A percentile compares a stretch with the other conserved stretches of the same genome.
These are phyloP conservation scores for Fusarium odoratissimum DNA, from an alignment of 2,329 filamentous ascomycete species.

Conservation along the genomic window DNA sequence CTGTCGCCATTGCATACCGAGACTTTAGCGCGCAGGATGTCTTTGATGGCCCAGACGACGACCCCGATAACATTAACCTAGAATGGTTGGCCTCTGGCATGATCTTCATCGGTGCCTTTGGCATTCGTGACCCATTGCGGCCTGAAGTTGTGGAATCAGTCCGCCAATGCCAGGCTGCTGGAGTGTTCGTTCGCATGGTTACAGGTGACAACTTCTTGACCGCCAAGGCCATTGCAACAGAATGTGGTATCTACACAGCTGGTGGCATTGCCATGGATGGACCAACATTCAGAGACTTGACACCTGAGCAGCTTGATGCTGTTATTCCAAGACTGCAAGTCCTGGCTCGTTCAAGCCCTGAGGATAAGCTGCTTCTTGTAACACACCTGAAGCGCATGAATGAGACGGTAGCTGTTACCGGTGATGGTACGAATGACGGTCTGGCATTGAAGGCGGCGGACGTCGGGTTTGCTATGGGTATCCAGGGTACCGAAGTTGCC, in stretches of 20 bases:
- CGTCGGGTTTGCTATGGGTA: conserved; percentile 76
- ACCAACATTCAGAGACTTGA: conserved; percentile 69
- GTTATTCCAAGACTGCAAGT: conserved; percentile 63
- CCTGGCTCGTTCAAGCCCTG: conserved; percentile 68
- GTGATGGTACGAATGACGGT: conserved; percentile 75
- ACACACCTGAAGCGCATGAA: conserved; percentile 64
- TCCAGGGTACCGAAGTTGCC: conserved; percentile 74
- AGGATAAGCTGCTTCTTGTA: conserved; percentile 69
- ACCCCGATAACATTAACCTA: conserved; percentile 50
- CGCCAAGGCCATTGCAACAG: conserved; percentile 71
- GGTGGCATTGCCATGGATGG: conserved; percentile 75
- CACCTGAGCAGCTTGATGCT: conserved; percentile 62
- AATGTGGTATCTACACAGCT: conserved; percentile 72
- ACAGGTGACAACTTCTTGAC: conserved; percentile 67
- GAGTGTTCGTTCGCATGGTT: conserved; percentile 71
- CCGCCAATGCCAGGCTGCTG: conserved; percentile 68
- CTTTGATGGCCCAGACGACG: conserved; percentile 60
- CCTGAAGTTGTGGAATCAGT: conserved; percentile 70
- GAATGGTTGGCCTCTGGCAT: conserved; percentile 67
- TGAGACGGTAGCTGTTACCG: conserved; percentile 72
- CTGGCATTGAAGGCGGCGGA: conserved; percentile 74
- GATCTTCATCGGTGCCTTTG: conserved; percentile 76
- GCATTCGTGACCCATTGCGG: conserved; percentile 73
- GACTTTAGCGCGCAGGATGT: conserved; percentile 78
- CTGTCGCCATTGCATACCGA: conserved; percentile 78